Conservation (phyloP, 257 asterid species). For the Eustoma russellianum region DNA sequence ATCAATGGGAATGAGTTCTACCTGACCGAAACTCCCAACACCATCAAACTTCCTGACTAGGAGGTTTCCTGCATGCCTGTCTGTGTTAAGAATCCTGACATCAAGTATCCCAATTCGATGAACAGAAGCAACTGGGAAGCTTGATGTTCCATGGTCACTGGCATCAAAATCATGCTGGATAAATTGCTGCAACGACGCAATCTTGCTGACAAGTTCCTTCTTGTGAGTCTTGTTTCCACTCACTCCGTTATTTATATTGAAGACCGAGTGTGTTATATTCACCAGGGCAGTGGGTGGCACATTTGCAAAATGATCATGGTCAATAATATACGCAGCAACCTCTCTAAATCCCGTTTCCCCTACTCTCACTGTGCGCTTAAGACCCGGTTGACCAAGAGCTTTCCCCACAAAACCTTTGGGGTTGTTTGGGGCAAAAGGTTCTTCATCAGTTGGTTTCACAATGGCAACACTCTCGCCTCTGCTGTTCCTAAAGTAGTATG, state of each 20-base stretch:
- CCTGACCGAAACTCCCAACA: slow-evolving; percentile 74
- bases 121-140: slow-evolving; percentile 81
- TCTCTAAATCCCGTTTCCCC: slow-evolving; percentile 95
- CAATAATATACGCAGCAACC: slow-evolving; percentile 94
- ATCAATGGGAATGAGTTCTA: slow-evolving; percentile 83
- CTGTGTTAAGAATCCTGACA: slow-evolving; percentile 88
- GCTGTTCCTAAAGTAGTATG: slow-evolving; percentile 68
- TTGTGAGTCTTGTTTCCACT: slow-evolving; percentile 50
- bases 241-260: slow-evolving; percentile 78
- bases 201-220: slow-evolving; percentile 70
- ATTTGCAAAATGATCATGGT: slow-evolving; percentile 73
- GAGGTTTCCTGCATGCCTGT: slow-evolving; percentile 93
- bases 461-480: slow-evolving; percentile 87
- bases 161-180: slow-evolving; percentile 90
- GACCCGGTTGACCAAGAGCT: slow-evolving; percentile 91
- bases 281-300: slow-evolving; percentile 93
- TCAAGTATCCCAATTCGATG: slow-evolving; percentile 95
- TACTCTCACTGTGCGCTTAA: slow-evolving; percentile 78
- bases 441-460: slow-evolving; percentile 98
- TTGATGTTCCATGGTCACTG: slow-evolving; percentile 90
- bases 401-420: slow-evolving; percentile 97
- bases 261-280: slow-evolving; percentile 79
- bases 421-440: slow-evolving; percentile 92
- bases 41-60: slow-evolving; percentile 85
- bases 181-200: slow-evolving; percentile 85